A percentile compares a stretch with the other conserved stretches of the same genome.
These are phyloP conservation scores for Talaromyces atroroseus DNA, from an alignment of 2,329 filamentous ascomycete species.

Conservation along the genomic window DNA sequence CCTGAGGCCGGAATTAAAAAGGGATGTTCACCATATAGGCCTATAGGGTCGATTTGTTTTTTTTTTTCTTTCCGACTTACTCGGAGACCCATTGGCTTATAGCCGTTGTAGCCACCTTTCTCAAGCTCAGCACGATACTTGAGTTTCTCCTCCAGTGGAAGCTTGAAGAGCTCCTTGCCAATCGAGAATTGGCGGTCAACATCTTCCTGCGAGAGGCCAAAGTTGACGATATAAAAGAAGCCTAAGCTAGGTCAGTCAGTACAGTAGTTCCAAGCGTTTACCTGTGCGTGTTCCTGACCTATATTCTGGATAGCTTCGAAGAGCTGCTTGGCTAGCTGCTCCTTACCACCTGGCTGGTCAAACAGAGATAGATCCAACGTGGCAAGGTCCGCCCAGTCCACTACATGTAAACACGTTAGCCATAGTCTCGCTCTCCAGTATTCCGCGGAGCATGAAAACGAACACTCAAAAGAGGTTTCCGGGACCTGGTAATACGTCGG, in stretches of 20 bases:
- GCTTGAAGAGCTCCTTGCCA: constrained; percentile 50
- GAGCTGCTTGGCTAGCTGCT: constrained; percentile 48
- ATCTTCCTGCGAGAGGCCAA: constrained; percentile 51
- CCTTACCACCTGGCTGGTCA: constrained; percentile 48
- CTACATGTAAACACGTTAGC: constrained; percentile 11
- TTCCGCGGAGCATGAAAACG: background rate
- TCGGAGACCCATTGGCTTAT: constrained; percentile 37
- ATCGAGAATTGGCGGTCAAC: constrained; percentile 55
- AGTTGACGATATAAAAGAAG: constrained; percentile 57
- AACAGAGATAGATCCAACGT: constrained; percentile 53
- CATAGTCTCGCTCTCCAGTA: background rate
- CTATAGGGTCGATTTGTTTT: background rate
- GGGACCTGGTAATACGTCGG: constrained; percentile 7
- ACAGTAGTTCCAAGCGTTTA: too few relatives aligned
- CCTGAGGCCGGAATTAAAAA: too few relatives aligned
- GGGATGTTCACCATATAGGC: too few relatives aligned
- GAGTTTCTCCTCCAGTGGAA: constrained; percentile 51
- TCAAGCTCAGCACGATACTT: constrained; percentile 47
- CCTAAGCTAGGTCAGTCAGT: constrained; percentile 25
- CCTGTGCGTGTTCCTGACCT: too few relatives aligned
- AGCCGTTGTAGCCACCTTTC: constrained; percentile 50
- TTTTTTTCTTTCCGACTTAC: background rate
- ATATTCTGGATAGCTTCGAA: constrained; percentile 46
- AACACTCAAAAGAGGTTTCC: constrained; percentile 9
- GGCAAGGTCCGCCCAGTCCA: constrained; percentile 49